Evolutionary conservation across 345 rosid genomes (phyloP), one percentile per base, ranked within the genome.

Genomic region (Hirschfeldia incana): DNA sequence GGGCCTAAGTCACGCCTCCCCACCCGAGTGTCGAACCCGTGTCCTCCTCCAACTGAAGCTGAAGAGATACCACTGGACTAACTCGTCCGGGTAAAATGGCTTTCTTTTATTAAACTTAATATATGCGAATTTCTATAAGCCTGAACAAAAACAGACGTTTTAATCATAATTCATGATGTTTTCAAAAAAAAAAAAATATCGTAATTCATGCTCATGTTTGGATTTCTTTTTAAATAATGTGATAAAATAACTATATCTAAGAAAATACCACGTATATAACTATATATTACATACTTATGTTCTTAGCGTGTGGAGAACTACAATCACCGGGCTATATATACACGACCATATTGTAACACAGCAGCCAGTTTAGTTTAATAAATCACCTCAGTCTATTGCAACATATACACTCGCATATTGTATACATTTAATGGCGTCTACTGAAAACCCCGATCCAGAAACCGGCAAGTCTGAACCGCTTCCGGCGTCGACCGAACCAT

Each of bases 371-470:
- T 21, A 21, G 21, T 21, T 57, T 36, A 15, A 51, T 37, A 61
- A 68, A 44, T 33, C 42, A 67, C 26, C 21, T 28, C 44, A 32
- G 60, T 39, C 73, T 72, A 49, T n/a, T 49, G 57, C n/a, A 49
- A 49, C 16, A 49, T 49, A 4, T 5, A 49, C 17, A 49, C 57
- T 4, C n/a, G 57, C 57, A n/a, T 13, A 49, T 49, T 49, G 17
- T 49, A 46, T 26, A 69, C n/a, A 51, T 68, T 12, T 59, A 55
- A 88, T 88, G 94, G 91, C 88, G 27, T 82, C 88, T 11, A 79
- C 81, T 33, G 89, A 85, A 27, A 83, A 86, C 74, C 65, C 82
- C 11, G 85, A 84, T 30, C 68, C 78, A 2, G 84, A 80, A 72
- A 69, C 67, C 6, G 83, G 83, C 17, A 76, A 77, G 59, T 63